phyloP scores from a whole-genome alignment of 2,329 filamentous ascomycete genomes.

The Orbilia javanica region DNA sequence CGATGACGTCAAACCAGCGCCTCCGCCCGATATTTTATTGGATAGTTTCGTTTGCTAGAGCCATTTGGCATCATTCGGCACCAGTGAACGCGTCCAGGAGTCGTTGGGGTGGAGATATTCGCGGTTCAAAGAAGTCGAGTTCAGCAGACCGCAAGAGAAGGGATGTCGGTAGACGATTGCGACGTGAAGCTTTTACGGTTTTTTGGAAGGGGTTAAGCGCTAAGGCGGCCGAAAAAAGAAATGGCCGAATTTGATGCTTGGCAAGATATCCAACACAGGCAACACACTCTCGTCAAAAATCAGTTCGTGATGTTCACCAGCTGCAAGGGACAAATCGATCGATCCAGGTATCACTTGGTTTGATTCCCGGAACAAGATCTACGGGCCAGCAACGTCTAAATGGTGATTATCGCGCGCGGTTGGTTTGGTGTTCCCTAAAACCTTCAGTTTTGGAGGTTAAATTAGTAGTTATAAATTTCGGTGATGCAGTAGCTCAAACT shows the following conservation, averaged over 20 bases:
- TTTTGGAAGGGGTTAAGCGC: slow-evolving; percentile 58
- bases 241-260: slow-evolving; percentile 16
- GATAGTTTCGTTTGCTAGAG: slow-evolving; percentile 12
- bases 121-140: slow-evolving; percentile 43
- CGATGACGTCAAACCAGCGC: slow-evolving; percentile 50
- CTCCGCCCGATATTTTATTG: slow-evolving; percentile 58
- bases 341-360: no score
- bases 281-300: no score
- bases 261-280: slow-evolving; percentile 25
- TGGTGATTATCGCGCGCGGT: no score
- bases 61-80: background rate
- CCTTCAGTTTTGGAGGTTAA: no score
- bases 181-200: slow-evolving; percentile 58
- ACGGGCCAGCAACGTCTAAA: no score
- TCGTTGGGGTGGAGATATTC: slow-evolving; percentile 53
- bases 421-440: no score
- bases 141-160: slow-evolving; percentile 27
- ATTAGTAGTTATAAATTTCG: no score
- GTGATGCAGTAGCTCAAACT: no score
- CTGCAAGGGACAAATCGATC: no score
- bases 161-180: slow-evolving; percentile 57
- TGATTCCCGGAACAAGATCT: no score
- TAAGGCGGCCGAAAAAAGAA: slow-evolving; percentile 54
- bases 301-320: no score
- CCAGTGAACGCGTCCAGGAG: slow-evolving; percentile 45